Base-by-base conservation (phyloP, 768 basidiomycete genomes). In the Naganishia antarctica region DNA sequence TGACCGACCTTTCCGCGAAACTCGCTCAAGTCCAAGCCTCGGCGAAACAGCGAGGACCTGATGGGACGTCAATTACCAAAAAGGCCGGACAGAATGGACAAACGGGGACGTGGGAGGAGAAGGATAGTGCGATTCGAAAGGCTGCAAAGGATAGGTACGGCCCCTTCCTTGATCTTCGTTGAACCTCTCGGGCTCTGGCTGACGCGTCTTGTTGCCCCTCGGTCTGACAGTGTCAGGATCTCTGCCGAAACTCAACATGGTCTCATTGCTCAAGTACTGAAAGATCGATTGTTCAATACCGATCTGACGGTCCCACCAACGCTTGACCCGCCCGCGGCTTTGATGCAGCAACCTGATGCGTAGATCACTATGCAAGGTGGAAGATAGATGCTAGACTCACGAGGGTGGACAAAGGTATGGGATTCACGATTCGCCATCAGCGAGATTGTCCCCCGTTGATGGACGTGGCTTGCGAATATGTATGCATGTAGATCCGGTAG, bases 231-330 rank as follows among this genome's bases (percentile, higher is more conserved):
- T 74, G 86, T 85, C 43, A 91, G 89, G 71, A 90, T 97, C 60
- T 86, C 91, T 0, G 83, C 87, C 4, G 92, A 97, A 74, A 89
- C 89, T 0, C 91, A 94, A 70, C 92, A 97, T 70, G 93, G 91
- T 1, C 84, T 98, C 60, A 91, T 96, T 66, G 82, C 91, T 1
- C 93, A 97, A 74, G 85, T 94, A 5, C 82, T 98, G 74, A 97
- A 98, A 75, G 91, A 94, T 67, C 83, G 90, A 46, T 84, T 97
- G 43, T 96, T 97, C 75, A 79, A 78, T 41, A 66, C 70, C 21
- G 68, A 70, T 32, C 62, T 72, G 11, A 64, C 48, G 2, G 58
- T 47, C 5, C 32, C 37, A 23, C 53, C 53, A 37, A 32, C 53
- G n/a, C n/a, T 57, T 9, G 53, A 34, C 26, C 53, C 53, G 32